Evolutionary conservation across 192 early-diverging fungal species (phyloP).

Genomic region (Coemansia sp.): DNA sequence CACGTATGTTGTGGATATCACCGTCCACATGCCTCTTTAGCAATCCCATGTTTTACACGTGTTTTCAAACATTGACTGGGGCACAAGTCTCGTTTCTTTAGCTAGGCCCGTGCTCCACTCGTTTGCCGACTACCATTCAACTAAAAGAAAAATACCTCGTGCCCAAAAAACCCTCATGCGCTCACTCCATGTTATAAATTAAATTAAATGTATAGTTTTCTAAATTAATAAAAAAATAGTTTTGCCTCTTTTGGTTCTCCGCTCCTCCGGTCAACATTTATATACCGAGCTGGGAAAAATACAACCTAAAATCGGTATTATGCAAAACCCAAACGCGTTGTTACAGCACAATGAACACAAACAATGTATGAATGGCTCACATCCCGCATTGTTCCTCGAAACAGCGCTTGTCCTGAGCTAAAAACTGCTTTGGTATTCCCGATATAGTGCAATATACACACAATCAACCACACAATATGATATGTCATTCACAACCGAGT

Average conservation of each 20-base stretch:
- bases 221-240: too few species aligned
- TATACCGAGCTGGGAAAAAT: too few species aligned
- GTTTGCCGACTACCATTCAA: neutral
- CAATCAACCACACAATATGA: neutral
- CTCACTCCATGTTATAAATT: too few species aligned
- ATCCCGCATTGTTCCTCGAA: neutral
- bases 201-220: too few species aligned
- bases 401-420: neutral
- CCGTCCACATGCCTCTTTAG: too few species aligned
- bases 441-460: constrained; percentile 1
- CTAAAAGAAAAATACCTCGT: neutral
- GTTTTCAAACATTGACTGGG: neutral
- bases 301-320: too few species aligned
- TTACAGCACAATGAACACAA: too few species aligned
- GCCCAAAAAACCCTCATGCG: neutral
- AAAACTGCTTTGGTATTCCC: neutral
- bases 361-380: too few species aligned
- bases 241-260: too few species aligned
- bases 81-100: neutral
- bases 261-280: too few species aligned
- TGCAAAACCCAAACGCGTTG: too few species aligned
- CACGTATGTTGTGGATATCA: too few species aligned
- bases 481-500: neutral
- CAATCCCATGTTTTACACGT: neutral
- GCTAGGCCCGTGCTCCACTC: neutral